A percentile compares a stretch with the other conserved stretches of the same genome.
These are phyloP conservation scores for Myxozyma sirexii DNA, from an alignment of 805 yeast species.

Conservation along the genomic window DNA sequence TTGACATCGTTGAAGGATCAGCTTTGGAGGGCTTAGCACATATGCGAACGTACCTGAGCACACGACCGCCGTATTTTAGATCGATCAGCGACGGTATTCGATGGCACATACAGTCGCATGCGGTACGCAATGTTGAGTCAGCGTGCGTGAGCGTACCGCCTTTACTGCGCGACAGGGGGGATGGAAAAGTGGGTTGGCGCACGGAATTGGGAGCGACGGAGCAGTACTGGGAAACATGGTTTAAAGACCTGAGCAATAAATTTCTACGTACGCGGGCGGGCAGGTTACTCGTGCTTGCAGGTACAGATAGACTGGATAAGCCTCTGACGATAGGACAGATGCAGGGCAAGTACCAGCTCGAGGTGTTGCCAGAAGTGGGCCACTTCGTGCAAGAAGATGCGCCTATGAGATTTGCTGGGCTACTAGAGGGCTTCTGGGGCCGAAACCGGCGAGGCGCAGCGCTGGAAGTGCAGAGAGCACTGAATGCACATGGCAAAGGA, in stretches of 20 bases:
- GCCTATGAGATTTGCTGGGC: slow-evolving; percentile 63
- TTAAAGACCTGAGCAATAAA: slow-evolving; percentile 60
- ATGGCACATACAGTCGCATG: slow-evolving; percentile 71
- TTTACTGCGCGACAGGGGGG: slow-evolving; percentile 48
- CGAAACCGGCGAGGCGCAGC: slow-evolving; percentile 30
- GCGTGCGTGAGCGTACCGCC: slow-evolving; percentile 80
- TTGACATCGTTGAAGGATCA: slow-evolving; percentile 94
- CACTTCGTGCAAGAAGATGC: slow-evolving; percentile 96
- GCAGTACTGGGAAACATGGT: slow-evolving; percentile 82
- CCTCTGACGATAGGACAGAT: slow-evolving; percentile 90
- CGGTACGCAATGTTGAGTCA: slow-evolving; percentile 59
- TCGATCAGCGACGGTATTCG: slow-evolving; percentile 63
- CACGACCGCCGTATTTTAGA: slow-evolving; percentile 65
- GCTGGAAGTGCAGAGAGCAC: slow-evolving; percentile 1
- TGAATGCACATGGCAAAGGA: neutral
- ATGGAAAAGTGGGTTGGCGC: slow-evolving; percentile 54
- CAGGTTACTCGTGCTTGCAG: slow-evolving; percentile 78
- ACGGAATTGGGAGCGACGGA: slow-evolving; percentile 64
- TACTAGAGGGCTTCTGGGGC: slow-evolving; percentile 25
- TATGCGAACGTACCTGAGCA: slow-evolving; percentile 66
- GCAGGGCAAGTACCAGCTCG: slow-evolving; percentile 92
- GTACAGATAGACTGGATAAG: slow-evolving; percentile 86
- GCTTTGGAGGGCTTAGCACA: slow-evolving; percentile 69
- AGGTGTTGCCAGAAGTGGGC: slow-evolving; percentile 79
- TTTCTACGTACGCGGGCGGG: slow-evolving; percentile 58